Conservation (phyloP, 1,284 basidiomycete genomes). For the Uromyces viciae-fabae region DNA sequence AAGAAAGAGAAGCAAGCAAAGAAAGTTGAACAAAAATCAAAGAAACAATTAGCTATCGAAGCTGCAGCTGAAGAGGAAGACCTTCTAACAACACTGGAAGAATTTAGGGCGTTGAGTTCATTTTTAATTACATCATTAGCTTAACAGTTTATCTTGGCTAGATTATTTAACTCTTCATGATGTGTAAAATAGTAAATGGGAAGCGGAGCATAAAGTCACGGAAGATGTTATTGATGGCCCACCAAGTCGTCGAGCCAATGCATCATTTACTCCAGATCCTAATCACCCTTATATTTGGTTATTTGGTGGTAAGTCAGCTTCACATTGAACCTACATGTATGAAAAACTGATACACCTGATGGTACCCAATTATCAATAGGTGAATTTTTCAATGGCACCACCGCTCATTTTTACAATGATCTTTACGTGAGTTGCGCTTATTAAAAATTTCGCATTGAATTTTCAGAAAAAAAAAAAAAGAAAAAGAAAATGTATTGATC, state of each 20-base stretch:
- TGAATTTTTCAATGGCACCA: constrained; percentile 33
- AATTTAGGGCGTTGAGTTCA: constrained; percentile 33
- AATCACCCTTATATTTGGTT: constrained; percentile 33
- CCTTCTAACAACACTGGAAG: constrained; percentile 34
- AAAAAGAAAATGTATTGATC: background rate
- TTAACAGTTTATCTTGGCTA: background rate
- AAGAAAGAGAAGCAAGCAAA: constrained; percentile 42
- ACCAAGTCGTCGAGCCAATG: constrained; percentile 73
- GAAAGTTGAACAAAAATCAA: constrained; percentile 38
- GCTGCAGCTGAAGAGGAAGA: constrained; percentile 35
- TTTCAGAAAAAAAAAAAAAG: background rate
- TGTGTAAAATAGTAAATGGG: constrained; percentile 43
- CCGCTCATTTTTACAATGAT: constrained; percentile 39
- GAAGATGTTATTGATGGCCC: constrained; percentile 73
- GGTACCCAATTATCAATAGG: background rate
- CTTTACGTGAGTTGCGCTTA: constrained; percentile 7
- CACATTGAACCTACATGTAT: background rate
- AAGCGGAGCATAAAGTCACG: constrained; percentile 32
- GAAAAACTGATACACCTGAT: background rate
- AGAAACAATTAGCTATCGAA: constrained; percentile 31
- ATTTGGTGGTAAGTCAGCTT: constrained; percentile 17
- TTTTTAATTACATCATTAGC: background rate
- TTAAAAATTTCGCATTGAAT: background rate
- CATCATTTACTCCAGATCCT: constrained; percentile 68
- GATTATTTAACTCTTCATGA: background rate